Evolutionary conservation across 2,329 filamentous ascomycete genomes (phyloP), one percentile per base, ranked within the genome.

Genomic region (Scortechinia acanthostroma): DNA sequence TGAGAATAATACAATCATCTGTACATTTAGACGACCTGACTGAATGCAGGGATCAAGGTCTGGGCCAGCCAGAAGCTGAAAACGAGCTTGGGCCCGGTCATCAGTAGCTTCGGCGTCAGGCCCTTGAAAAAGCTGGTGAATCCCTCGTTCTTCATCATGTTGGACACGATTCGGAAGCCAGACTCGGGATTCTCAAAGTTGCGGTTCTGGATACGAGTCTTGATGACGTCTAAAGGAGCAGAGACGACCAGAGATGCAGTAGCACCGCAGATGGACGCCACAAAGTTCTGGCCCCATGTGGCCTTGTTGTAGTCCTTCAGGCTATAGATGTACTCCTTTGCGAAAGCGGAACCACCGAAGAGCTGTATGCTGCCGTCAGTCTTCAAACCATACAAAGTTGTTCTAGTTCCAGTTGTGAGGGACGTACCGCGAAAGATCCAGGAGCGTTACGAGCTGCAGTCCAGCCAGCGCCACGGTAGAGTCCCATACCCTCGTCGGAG

Each of bases 11-110:
- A 48, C 21, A 35, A 42, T n/a, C 30, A 42, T 48, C 46, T 37
- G 45, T 43, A 55, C 52, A 44, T 40, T 19, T 40, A 40, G 14
- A 40, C 35, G 20, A 40, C 35, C 35, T 40, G 35, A 6, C 35
- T 88, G 65, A 97, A 97, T 30, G 90, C 86, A 44, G 93, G 93
- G 61, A 98, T 98, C 58, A 98, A 74, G 22, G 93, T 97, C 75
- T 98, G 93, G 47, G 93, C 93, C 61, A 98, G 81, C 93, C 93
- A 98, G 83, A 98, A 98, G 49, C 91, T 96, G 75, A 98, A 98
- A 51, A 97, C 93, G 49, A 98, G 78, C 79, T 98, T 98, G 51
- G 93, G 93, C 20, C 93, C 94, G 15, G 93, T 98, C 93, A 98
- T 98, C 59, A 98, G 77, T 52, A 98, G 81, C 85, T 83, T 98